Base-by-base conservation (phyloP, 441 rosid species). In the Euphorbia celastroides region DNA sequence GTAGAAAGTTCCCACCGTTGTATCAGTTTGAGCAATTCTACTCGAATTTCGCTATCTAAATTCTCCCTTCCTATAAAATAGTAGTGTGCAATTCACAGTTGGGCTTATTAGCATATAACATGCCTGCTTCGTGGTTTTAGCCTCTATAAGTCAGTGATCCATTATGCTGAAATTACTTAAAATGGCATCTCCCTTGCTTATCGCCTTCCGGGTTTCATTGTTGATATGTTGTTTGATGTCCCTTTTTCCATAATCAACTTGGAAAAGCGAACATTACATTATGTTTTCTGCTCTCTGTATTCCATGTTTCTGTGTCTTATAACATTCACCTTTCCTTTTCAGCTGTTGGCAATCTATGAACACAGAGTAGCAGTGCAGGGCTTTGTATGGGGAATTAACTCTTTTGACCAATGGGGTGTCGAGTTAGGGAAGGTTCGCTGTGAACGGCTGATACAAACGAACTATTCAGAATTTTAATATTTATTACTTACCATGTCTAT, bases 401-500 rank as follows among this genome's bases (percentile, higher is more conserved):
- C 96, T 61, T 93, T 93, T 67, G 99, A 93, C 69, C 99, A 93
- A 76, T 93, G 99, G 96, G 97, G 99, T 75, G 99, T 89, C 57
- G 99, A 93, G 84, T 72, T 93, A 56, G 96, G 99, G 64, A 91
- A 93, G 96, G 99, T 93, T 62, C 8, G 73, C 27, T 28, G 42
- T 31, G 16, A 52, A 42, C 20, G 19, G 13, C 41, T 44, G 23
- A 17, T 23, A 7, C 62, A 7, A 54, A 56, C 23, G 25, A 5
- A 32, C 23, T 41, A 62, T 31, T 32, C 22, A 26, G 7, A 17
- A 7, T 46, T 59, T 59, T 51, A 20, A n/a, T n/a, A n/a, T n/a
- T 22, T 27, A 12, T 63, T 51, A 7, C 13, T 28, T 30, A 20
- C 65, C 3, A 3, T 46, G 32, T 52, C 19, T 57, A 7, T 73